Percentiles rank a stretch among this genome's conserved stretches.
Evolutionary conservation across 1,284 basidiomycete species (phyloP).

Genomic region (Athelia sp.): DNA sequence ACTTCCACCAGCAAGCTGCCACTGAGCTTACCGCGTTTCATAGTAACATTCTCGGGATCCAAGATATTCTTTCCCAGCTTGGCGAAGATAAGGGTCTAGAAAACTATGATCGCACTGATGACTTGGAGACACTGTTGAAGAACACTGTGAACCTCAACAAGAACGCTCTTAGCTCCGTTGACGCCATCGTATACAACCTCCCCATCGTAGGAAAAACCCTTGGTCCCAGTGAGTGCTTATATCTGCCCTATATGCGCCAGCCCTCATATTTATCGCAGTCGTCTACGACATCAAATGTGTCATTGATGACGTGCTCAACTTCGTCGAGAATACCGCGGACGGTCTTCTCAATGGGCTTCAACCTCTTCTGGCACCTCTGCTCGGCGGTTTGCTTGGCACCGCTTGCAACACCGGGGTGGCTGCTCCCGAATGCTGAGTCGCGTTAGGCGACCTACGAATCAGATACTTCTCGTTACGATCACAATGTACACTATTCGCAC

Average conservation of each 20-base stretch:
- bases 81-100: slow-evolving; percentile 44
- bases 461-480: too few relatives aligned
- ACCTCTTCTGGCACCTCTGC: slow-evolving; percentile 23
- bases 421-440: slow-evolving; percentile 5
- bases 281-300: slow-evolving; percentile 46
- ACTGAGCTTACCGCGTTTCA: slow-evolving; percentile 35
- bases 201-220: slow-evolving; percentile 46
- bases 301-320: slow-evolving; percentile 39
- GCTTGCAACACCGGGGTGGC: slow-evolving; percentile 18
- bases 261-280: slow-evolving; percentile 23
- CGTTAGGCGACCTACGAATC: too few relatives aligned
- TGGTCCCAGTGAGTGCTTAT: slow-evolving; percentile 43
- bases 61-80: slow-evolving; percentile 28
- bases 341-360: slow-evolving; percentile 36
- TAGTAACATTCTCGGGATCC: slow-evolving; percentile 32
- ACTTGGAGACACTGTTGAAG: slow-evolving; percentile 46
- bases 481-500: too few relatives aligned
- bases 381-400: slow-evolving; percentile 5
- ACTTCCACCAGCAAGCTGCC: slow-evolving; percentile 32
- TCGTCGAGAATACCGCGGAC: slow-evolving; percentile 45
- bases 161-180: slow-evolving; percentile 28
- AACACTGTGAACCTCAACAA: slow-evolving; percentile 44
- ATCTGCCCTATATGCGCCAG: slow-evolving; percentile 6
- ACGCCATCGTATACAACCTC: slow-evolving; percentile 27
- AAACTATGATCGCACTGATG: slow-evolving; percentile 42